Conservation (phyloP, 257 asterid species). For the Solanum virginianum region DNA sequence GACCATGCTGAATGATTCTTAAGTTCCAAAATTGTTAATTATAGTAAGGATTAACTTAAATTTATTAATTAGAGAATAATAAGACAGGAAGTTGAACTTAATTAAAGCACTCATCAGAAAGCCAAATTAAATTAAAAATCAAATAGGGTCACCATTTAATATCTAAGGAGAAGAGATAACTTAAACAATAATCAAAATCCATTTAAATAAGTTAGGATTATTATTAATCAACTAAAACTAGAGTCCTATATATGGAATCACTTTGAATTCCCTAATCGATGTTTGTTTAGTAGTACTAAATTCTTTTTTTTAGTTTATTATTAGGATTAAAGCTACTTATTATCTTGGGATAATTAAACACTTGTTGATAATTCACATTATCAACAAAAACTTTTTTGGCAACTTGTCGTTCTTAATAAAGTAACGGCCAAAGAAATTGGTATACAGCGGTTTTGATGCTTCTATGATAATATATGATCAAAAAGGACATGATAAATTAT, state of each 20-base stretch:
- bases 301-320: conserved; percentile 1
- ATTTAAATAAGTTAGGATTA: not conserved
- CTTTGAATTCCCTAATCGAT: not conserved
- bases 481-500: not conserved
- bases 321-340: conserved; percentile 13
- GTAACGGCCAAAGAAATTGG: conserved; percentile 28
- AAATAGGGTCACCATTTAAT: not conserved
- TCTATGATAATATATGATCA: not conserved
- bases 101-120: not conserved
- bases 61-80: not conserved
- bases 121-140: not conserved
- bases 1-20: not conserved
- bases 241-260: not conserved
- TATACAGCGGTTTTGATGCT: conserved; percentile 18
- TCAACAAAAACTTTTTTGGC: conserved; percentile 30
- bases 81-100: not conserved
- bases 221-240: not conserved
- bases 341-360: conserved; percentile 35
- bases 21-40: not conserved
- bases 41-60: not conserved
- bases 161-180: not conserved
- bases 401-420: conserved; percentile 29
- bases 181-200: not conserved
- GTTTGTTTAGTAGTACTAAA: not conserved
- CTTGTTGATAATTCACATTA: conserved; percentile 20